These are phyloP conservation scores for Cytospora paraplurivora DNA, from an alignment of 2,329 filamentous ascomycete species.

Conservation along the genomic window DNA sequence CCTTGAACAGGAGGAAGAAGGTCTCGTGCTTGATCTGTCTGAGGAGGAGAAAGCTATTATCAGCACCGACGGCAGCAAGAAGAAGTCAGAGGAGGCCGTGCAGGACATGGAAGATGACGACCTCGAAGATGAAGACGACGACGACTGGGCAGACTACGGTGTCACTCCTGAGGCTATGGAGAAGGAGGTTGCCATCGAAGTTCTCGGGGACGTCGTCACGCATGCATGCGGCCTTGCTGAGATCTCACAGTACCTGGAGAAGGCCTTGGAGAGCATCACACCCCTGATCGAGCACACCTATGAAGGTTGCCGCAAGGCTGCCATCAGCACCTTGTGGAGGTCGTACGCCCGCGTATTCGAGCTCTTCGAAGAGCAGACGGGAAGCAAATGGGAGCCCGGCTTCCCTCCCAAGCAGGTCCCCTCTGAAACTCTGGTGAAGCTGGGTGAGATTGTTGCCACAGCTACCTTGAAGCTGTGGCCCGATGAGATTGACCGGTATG, in stretches of 20 bases:
- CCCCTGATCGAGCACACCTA: conserved; percentile 86
- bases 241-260: conserved; percentile 80
- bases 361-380: conserved; percentile 76
- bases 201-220: conserved; percentile 88
- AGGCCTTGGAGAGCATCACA: conserved; percentile 79
- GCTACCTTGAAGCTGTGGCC: conserved; percentile 84
- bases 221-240: conserved; percentile 77
- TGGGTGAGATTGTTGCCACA: conserved; percentile 82
- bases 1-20: conserved; percentile 85
- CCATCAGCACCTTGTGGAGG: conserved; percentile 89
- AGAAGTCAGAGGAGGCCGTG: conserved; percentile 61
- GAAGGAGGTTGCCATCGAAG: conserved; percentile 96
- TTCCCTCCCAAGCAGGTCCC: conserved; percentile 80
- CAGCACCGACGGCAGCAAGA: conserved; percentile 71
- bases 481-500: conserved; percentile 92
- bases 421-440: conserved; percentile 76
- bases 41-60: conserved; percentile 74
- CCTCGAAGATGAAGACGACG: conserved; percentile 64
- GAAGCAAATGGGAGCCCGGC: conserved; percentile 85
- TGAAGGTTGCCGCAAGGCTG: conserved; percentile 90
- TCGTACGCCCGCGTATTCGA: conserved; percentile 90
- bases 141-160: conserved; percentile 83
- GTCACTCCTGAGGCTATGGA: conserved; percentile 90
- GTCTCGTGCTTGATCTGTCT: conserved; percentile 75
- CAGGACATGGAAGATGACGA: conserved; percentile 60